Conservation (phyloP, 73 alveolate genomes). For the Stentor coeruleus region DNA sequence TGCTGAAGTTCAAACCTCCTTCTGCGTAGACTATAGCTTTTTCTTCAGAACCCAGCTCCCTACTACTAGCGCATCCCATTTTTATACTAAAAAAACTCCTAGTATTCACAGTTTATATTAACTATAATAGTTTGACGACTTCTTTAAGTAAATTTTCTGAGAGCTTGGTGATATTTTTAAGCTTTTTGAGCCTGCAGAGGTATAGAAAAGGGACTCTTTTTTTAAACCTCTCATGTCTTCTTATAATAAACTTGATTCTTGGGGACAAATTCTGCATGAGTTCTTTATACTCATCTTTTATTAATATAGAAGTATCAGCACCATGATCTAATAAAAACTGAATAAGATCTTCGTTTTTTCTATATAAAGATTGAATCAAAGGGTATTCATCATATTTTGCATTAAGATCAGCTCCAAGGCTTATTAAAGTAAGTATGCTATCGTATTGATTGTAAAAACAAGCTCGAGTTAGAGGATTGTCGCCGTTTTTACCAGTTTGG, state of each 20-base stretch:
- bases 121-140: no score
- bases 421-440: background rate
- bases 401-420: background rate
- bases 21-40: background rate
- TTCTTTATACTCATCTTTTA: no score
- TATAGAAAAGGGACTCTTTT: no score
- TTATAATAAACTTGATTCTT: no score
- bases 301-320: no score
- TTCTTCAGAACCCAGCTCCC: background rate
- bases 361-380: background rate
- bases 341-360: background rate
- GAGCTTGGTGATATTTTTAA: no score
- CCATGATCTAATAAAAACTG: background rate
- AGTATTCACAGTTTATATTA: no score
- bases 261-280: no score
- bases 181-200: no score
- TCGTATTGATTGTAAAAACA: background rate
- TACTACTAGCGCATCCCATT: background rate
- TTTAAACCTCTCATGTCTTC: no score
- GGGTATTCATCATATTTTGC: background rate
- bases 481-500: constrained; percentile 5
- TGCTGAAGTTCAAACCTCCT: background rate
- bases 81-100: no score
- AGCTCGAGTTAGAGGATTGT: background rate
- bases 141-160: no score